A percentile compares a stretch with the other conserved stretches of the same genome.
phyloP scores from a whole-genome alignment of 441 rosid genomes.

The Syzygium malaccense region DNA sequence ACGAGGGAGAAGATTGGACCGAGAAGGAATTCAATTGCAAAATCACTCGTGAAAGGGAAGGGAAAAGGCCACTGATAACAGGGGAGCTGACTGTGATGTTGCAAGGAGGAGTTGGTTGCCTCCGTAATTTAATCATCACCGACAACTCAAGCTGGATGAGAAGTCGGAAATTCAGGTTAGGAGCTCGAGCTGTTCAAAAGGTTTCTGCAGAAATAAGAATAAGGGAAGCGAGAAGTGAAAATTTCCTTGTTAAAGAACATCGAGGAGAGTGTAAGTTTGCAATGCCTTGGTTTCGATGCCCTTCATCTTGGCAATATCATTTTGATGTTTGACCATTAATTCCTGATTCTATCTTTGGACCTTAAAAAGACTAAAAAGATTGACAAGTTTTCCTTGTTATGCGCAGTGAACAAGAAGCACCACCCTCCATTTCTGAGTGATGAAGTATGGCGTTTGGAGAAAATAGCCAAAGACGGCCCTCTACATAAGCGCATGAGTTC shows the following conservation, averaged over 20 bases:
- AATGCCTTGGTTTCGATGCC: background rate
- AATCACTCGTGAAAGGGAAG: conserved; percentile 44
- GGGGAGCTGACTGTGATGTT: conserved; percentile 38
- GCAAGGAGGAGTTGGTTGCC: conserved; percentile 40
- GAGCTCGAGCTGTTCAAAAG: conserved; percentile 35
- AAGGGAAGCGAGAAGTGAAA: conserved; percentile 58
- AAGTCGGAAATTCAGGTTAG: conserved; percentile 62
- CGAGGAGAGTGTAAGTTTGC: conserved; percentile 64
- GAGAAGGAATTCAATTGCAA: conserved; percentile 33
- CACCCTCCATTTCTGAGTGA: conserved; percentile 50
- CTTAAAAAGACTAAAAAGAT: background rate
- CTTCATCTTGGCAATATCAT: background rate
- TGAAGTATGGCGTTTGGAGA: conserved; percentile 73
- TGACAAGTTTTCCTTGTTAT: background rate
- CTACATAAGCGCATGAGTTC: conserved; percentile 24
- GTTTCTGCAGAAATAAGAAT: conserved; percentile 27
- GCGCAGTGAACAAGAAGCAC: conserved; percentile 66
- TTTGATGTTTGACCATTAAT: background rate
- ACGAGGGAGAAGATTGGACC: conserved; percentile 45
- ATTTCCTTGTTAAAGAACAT: conserved; percentile 68
- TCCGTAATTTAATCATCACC: conserved; percentile 42
- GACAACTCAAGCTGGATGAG: conserved; percentile 85
- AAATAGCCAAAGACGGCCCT: conserved; percentile 57
- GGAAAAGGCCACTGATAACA: conserved; percentile 51
- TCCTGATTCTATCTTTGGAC: background rate